phyloP scores from a whole-genome alignment of 2,329 filamentous ascomycete species.

The Trichoderma polysporum region DNA sequence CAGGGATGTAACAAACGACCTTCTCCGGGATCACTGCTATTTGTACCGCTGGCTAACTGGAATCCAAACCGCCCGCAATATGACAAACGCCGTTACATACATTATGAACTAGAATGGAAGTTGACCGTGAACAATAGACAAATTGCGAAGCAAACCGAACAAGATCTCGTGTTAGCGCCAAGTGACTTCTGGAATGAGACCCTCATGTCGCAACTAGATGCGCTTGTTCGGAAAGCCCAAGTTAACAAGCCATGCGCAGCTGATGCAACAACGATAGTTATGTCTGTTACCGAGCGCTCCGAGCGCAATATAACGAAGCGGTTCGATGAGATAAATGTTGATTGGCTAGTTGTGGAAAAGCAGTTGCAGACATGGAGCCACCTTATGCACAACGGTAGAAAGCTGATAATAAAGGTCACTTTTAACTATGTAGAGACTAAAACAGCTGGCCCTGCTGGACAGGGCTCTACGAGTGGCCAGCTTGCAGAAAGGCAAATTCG shows the following conservation, averaged over 20 bases:
- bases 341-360: background rate
- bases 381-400: too few species aligned
- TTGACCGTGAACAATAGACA: background rate
- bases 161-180: background rate
- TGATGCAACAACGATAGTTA: background rate
- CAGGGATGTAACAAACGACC: background rate
- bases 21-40: background rate
- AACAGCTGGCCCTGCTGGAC: background rate
- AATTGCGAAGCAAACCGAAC: background rate
- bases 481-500: background rate
- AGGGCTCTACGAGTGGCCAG: background rate
- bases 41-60: background rate
- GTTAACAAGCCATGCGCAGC: background rate
- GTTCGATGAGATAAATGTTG: background rate
- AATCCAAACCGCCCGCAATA: background rate
- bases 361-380: background rate
- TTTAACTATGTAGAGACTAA: background rate
- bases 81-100: background rate
- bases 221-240: background rate
- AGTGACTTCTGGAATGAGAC: background rate
- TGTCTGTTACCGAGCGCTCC: background rate
- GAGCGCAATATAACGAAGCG: background rate
- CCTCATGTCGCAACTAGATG: background rate
- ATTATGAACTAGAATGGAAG: background rate
- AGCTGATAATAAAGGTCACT: background rate